A percentile compares a stretch with the other conserved stretches of the same genome.
Conservation (phyloP, 331 rosid species). For the Quercus lobata region DNA sequence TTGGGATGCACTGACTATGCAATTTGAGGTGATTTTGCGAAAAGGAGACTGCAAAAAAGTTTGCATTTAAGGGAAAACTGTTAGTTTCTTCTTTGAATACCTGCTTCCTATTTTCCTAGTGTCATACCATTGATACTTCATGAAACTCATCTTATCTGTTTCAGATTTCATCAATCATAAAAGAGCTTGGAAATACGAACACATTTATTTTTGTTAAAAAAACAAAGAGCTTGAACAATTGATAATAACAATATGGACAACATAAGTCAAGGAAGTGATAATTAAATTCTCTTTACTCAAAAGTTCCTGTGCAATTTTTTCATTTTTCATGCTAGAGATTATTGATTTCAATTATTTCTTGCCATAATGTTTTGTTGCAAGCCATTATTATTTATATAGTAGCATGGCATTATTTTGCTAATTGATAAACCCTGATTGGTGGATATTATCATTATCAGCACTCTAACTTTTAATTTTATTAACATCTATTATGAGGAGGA, state of each 20-base stretch:
- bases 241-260: background rate
- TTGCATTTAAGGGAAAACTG: slow-evolving; percentile 77
- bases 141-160: slow-evolving; percentile 6
- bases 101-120: slow-evolving; percentile 1
- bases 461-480: background rate
- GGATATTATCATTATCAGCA: background rate
- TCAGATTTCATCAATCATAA: background rate
- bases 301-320: background rate
- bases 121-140: slow-evolving; percentile 10
- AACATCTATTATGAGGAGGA: slow-evolving; percentile 1
- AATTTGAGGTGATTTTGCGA: slow-evolving; percentile 47
- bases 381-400: background rate
- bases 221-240: background rate
- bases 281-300: background rate
- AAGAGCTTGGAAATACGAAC: no score
- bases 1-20: slow-evolving; percentile 25
- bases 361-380: background rate
- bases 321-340: background rate
- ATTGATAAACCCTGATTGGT: background rate
- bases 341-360: background rate
- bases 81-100: slow-evolving; percentile 36
- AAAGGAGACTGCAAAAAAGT: slow-evolving; percentile 48
- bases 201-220: no score
- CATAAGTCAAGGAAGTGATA: background rate
- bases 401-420: background rate